These are phyloP conservation scores for Pulicaria dysenterica DNA, from an alignment of 129 eudicot species.

Conservation along the genomic window DNA sequence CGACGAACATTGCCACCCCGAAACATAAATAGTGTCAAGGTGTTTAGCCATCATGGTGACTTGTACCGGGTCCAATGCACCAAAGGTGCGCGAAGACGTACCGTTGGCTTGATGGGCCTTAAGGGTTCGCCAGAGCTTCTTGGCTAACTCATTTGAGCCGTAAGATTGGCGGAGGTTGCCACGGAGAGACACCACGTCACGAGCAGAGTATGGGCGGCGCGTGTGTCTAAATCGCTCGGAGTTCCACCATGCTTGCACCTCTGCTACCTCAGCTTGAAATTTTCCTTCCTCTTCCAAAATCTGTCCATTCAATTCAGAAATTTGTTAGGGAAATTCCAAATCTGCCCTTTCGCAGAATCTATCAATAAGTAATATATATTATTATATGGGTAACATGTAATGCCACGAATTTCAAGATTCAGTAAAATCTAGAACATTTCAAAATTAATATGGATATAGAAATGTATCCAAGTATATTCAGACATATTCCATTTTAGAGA, in stretches of 20 bases:
- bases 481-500: too few species aligned
- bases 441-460: too few species aligned
- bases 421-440: too few species aligned
- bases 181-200: constrained; percentile 84
- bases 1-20: constrained; percentile 98
- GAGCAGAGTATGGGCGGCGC: constrained; percentile 81
- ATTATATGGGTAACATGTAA: too few species aligned
- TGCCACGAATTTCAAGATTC: too few species aligned
- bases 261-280: constrained; percentile 88
- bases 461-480: too few species aligned
- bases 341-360: neutral
- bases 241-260: constrained; percentile 99
- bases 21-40: constrained; percentile 85
- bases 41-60: constrained; percentile 99
- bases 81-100: constrained; percentile 89
- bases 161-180: constrained; percentile 75
- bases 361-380: too few species aligned
- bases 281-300: constrained; percentile 93
- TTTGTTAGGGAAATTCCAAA: neutral
- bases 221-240: constrained; percentile 80
- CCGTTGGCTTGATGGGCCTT: constrained; percentile 85
- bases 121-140: constrained; percentile 92
- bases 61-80: constrained; percentile 93
- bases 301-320: constrained; percentile 37
- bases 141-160: constrained; percentile 82